These are phyloP conservation scores for Afroboletus lepidellus DNA, from an alignment of 1,284 basidiomycete species.

Conservation along the genomic window DNA sequence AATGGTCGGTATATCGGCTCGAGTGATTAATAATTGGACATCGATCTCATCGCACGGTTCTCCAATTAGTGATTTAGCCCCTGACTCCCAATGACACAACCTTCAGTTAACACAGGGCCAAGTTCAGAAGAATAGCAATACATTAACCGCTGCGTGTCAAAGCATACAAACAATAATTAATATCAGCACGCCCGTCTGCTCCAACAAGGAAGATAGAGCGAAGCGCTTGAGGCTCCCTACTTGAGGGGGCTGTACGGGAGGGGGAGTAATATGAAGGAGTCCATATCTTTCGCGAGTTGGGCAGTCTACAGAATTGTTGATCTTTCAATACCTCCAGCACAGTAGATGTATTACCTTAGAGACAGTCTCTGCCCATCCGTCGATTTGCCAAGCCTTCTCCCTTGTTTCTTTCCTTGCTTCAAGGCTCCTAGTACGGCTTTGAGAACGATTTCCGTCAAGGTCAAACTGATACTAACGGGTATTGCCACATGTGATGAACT, in stretches of 20 bases:
- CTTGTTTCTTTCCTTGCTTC: slow-evolving; percentile 79
- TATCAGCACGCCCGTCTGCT: neutral
- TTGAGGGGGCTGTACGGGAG: slow-evolving; percentile 81
- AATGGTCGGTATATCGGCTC: neutral
- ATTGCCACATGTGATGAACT: slow-evolving; percentile 94
- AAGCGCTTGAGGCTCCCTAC: slow-evolving; percentile 35
- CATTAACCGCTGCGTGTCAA: neutral
- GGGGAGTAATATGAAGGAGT: slow-evolving; percentile 71
- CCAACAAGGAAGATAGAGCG: neutral
- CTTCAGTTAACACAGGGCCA: no score
- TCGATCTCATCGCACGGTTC: slow-evolving; percentile 18
- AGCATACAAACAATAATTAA: neutral
- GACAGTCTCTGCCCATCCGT: slow-evolving; percentile 93
- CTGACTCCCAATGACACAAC: no score
- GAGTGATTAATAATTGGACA: slow-evolving; percentile 2
- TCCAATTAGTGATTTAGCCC: slow-evolving; percentile 12
- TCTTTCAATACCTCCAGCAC: neutral
- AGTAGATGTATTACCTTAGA: slow-evolving; percentile 60
- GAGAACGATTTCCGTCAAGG: slow-evolving; percentile 10
- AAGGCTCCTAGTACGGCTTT: slow-evolving; percentile 54
- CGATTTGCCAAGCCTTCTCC: slow-evolving; percentile 88
- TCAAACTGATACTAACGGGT: slow-evolving; percentile 58
- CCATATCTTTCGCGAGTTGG: slow-evolving; percentile 75
- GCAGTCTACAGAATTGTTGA: slow-evolving; percentile 56
- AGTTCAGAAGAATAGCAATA: neutral